A percentile compares a stretch with the other conserved stretches of the same genome.
Conservation (phyloP, 1,284 basidiomycete species). For the Apiotrichum porosum region DNA sequence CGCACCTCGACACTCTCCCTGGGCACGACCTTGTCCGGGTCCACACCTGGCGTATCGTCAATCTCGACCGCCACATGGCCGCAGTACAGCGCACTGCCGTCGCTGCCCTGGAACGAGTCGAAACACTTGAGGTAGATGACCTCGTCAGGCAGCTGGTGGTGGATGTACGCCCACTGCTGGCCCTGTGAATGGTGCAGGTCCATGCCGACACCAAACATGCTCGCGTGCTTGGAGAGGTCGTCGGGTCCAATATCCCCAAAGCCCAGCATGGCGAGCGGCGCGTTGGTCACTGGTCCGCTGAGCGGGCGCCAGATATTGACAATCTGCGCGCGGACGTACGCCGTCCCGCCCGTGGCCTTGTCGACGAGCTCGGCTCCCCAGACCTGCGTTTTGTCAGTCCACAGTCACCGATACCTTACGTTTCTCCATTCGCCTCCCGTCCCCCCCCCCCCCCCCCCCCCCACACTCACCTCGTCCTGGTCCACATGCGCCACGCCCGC, state of each 20-base stretch:
- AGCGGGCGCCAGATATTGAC: slow-evolving; percentile 37
- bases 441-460: slow-evolving; percentile 1
- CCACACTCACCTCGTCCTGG: slow-evolving; percentile 26
- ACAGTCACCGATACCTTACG: too few species aligned
- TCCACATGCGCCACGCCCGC: slow-evolving; percentile 38
- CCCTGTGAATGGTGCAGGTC: slow-evolving; percentile 2
- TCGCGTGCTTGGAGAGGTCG: slow-evolving; percentile 8
- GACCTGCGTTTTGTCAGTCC: too few species aligned
- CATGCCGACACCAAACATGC: slow-evolving; percentile 4
- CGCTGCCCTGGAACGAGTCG: slow-evolving; percentile 25
- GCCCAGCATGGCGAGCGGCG: slow-evolving; percentile 31
- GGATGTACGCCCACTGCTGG: slow-evolving; percentile 33
- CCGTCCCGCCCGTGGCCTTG: slow-evolving; percentile 10
- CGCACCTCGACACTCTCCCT: slow-evolving; percentile 30
- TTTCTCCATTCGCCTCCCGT: not conserved
- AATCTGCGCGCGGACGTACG: slow-evolving; percentile 26
- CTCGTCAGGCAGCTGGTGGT: slow-evolving; percentile 37
- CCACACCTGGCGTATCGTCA: slow-evolving; percentile 8
- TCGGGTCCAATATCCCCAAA: slow-evolving; percentile 14
- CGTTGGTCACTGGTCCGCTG: slow-evolving; percentile 36
- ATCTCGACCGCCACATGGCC: slow-evolving; percentile 26
- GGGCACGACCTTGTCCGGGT: slow-evolving; percentile 10
- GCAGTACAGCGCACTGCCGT: slow-evolving; percentile 21
- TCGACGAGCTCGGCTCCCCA: slow-evolving; percentile 28
- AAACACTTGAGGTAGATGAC: slow-evolving; percentile 35